Evolutionary conservation across 129 eudicot species (phyloP), one percentile per base, ranked within the genome.

Genomic region (Dittrichia graveolens): DNA sequence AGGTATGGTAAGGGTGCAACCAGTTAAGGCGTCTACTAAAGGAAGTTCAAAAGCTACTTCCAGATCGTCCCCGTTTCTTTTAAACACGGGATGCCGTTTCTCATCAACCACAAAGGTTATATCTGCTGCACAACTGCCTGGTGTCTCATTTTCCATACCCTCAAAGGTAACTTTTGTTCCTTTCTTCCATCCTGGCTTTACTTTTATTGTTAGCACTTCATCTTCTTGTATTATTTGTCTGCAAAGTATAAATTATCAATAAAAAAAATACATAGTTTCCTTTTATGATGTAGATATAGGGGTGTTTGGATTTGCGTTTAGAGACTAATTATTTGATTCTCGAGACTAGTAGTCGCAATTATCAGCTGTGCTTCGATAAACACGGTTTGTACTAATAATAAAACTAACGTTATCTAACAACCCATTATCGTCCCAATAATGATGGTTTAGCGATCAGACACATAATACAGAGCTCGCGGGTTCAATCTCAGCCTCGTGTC

Each of bases 121-220:
- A 41, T 89, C 90, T 35, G 75, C 88, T 8, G 82, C 66, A 10
- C 41, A 31, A 1, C 69, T 48, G 10, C 90, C 88, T 2, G 82
- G 80, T 11, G 57, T 79, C 82, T 88, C 84, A 59, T 81, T 79
- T 44, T 84, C 87, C 81, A 19, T 81, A 2, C 89, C 86, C 59
- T 84, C 88, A 34, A 91, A 91, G 6, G 86, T 89, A 7, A 88
- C 76, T 77, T 83, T 83, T 8, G 88, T 89, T 50, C 96, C 96
- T 53, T 75, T 83, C 54, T 47, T 84, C 97, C 96, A 86, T 65
- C 96, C 97, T 3, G 97, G 94, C 78, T 84, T 82, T 73, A 88
- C 94, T 58, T 89, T 77, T 43, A 92, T 85, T 7, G 88, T 81
- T 41, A 86, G 66, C 70, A 72, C 79, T 78, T 92, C 84, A 0